Base-by-base conservation (phyloP, 345 rosid genomes). In the Cardamine resedifolia region DNA sequence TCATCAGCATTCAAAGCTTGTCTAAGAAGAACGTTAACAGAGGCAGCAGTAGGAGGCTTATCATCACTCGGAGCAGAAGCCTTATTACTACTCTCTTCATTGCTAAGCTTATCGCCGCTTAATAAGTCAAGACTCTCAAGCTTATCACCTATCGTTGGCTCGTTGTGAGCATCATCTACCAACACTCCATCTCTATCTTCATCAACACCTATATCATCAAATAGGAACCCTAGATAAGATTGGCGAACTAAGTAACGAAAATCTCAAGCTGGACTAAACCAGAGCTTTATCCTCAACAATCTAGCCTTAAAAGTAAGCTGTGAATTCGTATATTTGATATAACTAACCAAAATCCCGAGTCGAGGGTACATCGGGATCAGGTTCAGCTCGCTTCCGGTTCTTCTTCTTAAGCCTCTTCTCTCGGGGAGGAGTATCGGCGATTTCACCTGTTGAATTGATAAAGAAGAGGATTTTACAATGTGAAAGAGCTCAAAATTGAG, bases 141-240 rank as follows among this genome's bases (percentile, higher is more conserved):
- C 68, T 86, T 92, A 76, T 96, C 98, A 41, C 96, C 98, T 84
- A 96, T 92, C 26, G 99, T 92, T 10, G 87, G 96, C 88, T 92
- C 99, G 70, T 85, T 80, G 33, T 59, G 64, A 78, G 83, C 85
- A 85, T 83, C 86, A 61, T 91, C 85, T 48, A 80, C 85, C 7
- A 86, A 73, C 27, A 78, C 86, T 78, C 92, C 91, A 79, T 86
- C 88, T 75, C 81, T 71, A 74, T 81, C 82, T 71, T 91, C 97
- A 62, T 78, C 87, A 64, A 78, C 38, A 63, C 85, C 97, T 89
- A 55, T 11, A 43, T 39, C 63, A 73, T 10, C 36, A 60, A 10
- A 34, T 7, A 16, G 0, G 4, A 70, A 39, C 36, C 61, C 56
- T 52, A 36, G 11, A n/a, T 47, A 45, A 60, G 15, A 57, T 1